Conservation (phyloP, 306 rosid species). For the Prunus davidiana region DNA sequence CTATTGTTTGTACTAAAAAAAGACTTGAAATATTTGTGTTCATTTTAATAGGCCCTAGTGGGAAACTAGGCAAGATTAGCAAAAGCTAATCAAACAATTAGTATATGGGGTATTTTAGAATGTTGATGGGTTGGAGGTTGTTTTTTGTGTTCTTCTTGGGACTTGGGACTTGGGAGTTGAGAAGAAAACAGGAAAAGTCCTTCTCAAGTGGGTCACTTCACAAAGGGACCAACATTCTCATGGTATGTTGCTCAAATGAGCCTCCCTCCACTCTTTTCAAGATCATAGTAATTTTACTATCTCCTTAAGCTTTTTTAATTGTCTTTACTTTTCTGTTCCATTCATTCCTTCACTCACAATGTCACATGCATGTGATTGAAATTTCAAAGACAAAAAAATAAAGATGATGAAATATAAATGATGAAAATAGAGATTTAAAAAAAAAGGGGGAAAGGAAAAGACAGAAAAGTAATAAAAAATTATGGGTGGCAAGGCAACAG, state of each 20-base stretch:
- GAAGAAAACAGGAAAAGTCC: conserved; percentile 47
- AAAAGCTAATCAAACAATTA: conserved; percentile 23
- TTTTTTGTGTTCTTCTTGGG: conserved; percentile 24
- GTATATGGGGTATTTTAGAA: not conserved
- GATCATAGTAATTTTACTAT: conserved; percentile 28
- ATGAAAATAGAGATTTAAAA: not conserved
- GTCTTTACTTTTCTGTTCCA: conserved; percentile 13
- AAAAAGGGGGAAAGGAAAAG: not conserved
- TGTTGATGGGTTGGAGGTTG: conserved; percentile 29
- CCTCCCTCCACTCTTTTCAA: conserved; percentile 33
- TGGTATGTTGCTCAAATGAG: conserved; percentile 24
- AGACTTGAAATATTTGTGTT: not conserved
- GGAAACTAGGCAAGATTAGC: conserved; percentile 1
- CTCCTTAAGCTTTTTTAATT: not conserved
- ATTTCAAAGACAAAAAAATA: too few species aligned
- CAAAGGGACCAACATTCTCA: conserved; percentile 72
- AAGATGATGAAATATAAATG: not conserved
- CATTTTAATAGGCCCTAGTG: not conserved
- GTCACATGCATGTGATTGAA: not conserved
- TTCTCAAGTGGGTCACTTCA: conserved; percentile 59
- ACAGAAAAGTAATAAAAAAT: conserved; percentile 27
- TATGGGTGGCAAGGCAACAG: conserved; percentile 30
- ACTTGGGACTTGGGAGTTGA: conserved; percentile 23
- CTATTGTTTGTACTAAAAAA: not conserved
- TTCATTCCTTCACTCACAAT: not conserved